phyloP scores from a whole-genome alignment of 2,329 filamentous ascomycete genomes.

The Epichloe scottii region DNA sequence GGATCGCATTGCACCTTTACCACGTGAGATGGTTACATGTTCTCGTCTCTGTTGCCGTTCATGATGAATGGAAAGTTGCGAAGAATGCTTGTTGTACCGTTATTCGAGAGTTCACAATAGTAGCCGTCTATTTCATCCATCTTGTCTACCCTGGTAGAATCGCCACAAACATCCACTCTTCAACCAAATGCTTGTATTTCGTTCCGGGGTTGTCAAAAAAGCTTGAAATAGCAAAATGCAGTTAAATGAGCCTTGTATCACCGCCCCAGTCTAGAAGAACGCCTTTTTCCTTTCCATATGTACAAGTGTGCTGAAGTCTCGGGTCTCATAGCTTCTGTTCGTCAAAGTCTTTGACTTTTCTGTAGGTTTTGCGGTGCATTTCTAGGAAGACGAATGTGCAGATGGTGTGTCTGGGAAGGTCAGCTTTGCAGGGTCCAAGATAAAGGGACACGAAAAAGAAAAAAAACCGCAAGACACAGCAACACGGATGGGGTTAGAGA shows the following conservation, averaged over 20 bases:
- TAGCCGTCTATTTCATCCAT: too few species aligned
- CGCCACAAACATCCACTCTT: too few species aligned
- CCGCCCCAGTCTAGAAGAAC: neutral
- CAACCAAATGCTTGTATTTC: neutral
- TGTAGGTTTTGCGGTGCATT: constrained; percentile 70
- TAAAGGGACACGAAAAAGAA: neutral
- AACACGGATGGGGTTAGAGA: too few species aligned
- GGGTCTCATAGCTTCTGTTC: constrained; percentile 13
- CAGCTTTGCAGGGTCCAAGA: too few species aligned
- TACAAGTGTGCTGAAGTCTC: neutral
- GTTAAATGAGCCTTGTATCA: neutral
- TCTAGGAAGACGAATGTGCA: constrained; percentile 80
- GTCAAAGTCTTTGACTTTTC: constrained; percentile 33
- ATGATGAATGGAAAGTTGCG: neutral
- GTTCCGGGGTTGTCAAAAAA: neutral
- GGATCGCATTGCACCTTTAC: neutral
- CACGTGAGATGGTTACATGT: neutral
- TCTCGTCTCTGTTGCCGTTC: neutral
- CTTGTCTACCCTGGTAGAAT: too few species aligned
- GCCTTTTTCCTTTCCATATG: neutral
- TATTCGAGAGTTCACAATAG: too few species aligned
- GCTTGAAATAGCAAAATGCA: neutral
- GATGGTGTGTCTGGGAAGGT: constrained; percentile 54
- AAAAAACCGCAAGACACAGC: neutral
- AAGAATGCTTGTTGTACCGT: too few species aligned